Evolutionary conservation across 805 yeast species (phyloP), one percentile per base, ranked within the genome.

Genomic region (Nakazawaea ernobii): DNA sequence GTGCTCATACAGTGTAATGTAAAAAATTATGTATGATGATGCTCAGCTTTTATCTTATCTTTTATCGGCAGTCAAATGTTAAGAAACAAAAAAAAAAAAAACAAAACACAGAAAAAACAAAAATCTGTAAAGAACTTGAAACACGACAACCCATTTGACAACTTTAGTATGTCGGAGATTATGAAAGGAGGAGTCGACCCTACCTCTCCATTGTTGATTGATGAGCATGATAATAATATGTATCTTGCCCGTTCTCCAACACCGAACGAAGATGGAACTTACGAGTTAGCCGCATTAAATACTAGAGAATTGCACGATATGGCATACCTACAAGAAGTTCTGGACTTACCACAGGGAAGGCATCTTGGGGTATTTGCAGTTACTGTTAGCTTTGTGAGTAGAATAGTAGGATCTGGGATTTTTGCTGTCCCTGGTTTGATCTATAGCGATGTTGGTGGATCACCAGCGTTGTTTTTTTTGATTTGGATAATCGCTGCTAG

Each of bases 351-450:
- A 1, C 89, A 83, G 54, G 92, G 92, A 1, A 67, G 92, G 35
- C 89, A 84, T 61, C 60, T 86, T 51, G 92, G 92, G 0, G 60
- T 83, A 2, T 82, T 75, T 54, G 80, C 89, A 6, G 82, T 87
- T 0, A 71, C 81, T 36, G 73, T 82, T 39, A 63, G 84, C 49
- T 81, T 83, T 55, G 71, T 86, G 6, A 79, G 87, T 13, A 67
- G 91, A 50, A 85, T 86, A 37, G 67, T 86, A 10, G 94, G 95
- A 0, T 82, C 90, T 0, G 94, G 94, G 0, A 84, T 86, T 8
- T 82, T 85, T 66, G 83, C 90, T 7, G 77, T 82, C 1, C 84
- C 91, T 0, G 75, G 86, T 15, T 76, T 82, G 26, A 77, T 85
- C 29, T 82, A 77, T 56, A 73, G 72, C 39, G 84, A 82, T 53